phyloP scores from a whole-genome alignment of 805 yeast species.

The Starmerella tilneyi region DNA sequence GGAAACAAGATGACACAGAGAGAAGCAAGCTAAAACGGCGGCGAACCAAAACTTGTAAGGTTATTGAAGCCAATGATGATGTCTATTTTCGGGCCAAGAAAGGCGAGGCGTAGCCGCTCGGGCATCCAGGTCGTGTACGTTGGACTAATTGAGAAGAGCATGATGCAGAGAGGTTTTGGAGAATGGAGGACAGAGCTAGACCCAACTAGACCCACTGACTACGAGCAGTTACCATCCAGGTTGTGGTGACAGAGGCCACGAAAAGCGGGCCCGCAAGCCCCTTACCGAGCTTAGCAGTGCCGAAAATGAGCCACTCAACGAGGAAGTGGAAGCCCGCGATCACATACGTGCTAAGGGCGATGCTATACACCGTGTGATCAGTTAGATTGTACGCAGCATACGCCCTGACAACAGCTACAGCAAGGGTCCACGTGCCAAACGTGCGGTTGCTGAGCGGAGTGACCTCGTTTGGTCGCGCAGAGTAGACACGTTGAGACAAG shows the following conservation, averaged over 20 bases:
- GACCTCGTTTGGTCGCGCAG: conserved; percentile 49
- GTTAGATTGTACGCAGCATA: conserved; percentile 74
- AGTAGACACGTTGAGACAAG: conserved; percentile 74
- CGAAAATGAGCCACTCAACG: conserved; percentile 68
- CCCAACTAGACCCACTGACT: conserved; percentile 43
- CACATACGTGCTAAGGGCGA: conserved; percentile 68
- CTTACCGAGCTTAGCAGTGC: conserved; percentile 72
- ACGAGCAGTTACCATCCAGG: conserved; percentile 60
- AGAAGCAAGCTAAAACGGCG: no score
- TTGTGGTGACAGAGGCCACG: conserved; percentile 60
- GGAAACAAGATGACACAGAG: no score
- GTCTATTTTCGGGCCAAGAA: no score
- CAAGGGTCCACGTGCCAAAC: conserved; percentile 94
- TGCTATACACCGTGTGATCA: conserved; percentile 60
- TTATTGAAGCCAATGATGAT: no score
- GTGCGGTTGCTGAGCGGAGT: conserved; percentile 75
- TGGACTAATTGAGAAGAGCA: no score
- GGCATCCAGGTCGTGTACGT: no score
- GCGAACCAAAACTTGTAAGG: no score
- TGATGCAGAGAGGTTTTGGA: no score
- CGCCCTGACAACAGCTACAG: conserved; percentile 72
- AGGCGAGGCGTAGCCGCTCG: no score
- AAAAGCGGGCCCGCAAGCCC: conserved; percentile 85
- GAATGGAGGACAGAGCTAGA: no score
- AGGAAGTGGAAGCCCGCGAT: conserved; percentile 80